Percentiles rank a stretch among this genome's conserved stretches.
These are phyloP conservation scores for Candida ortonii DNA, from an alignment of 805 yeast species.

Conservation along the genomic window DNA sequence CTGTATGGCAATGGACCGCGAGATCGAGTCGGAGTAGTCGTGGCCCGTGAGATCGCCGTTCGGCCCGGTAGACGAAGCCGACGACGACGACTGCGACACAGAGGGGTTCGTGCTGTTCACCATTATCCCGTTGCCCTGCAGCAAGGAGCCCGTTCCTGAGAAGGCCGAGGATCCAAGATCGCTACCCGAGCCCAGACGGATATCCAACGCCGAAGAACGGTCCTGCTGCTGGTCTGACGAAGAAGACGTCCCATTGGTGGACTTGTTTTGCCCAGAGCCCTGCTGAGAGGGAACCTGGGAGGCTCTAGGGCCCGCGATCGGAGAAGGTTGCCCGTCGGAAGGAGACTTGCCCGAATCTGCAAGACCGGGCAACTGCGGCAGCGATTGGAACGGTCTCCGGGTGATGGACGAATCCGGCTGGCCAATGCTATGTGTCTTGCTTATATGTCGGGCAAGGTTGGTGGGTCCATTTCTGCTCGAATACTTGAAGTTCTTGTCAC, in stretches of 20 bases:
- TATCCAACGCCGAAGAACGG: conserved; percentile 11
- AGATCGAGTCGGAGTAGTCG: conserved; percentile 22
- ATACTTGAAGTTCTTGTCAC: conserved; percentile 30
- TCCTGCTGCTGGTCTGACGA: conserved; percentile 11
- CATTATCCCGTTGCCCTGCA: conserved; percentile 18
- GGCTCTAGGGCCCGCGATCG: conserved; percentile 5
- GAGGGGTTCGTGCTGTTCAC: conserved; percentile 8
- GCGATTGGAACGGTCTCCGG: conserved; percentile 27
- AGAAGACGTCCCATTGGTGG: conserved; percentile 11
- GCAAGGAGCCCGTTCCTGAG: conserved; percentile 9
- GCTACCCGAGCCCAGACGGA: conserved; percentile 10
- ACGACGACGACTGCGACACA: conserved; percentile 14
- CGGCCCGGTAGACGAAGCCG: conserved; percentile 14
- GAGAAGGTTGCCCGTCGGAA: conserved; percentile 5
- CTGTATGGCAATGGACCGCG: conserved; percentile 22
- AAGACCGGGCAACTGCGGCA: background rate
- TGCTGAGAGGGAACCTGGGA: background rate
- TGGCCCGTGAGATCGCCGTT: conserved; percentile 12
- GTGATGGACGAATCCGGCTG: conserved; percentile 27
- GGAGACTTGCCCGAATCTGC: conserved; percentile 4
- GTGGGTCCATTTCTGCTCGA: conserved; percentile 36
- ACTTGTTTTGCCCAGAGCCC: conserved; percentile 8
- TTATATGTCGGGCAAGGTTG: conserved; percentile 33
- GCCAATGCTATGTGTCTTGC: conserved; percentile 27
- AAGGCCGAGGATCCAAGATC: conserved; percentile 12